These are phyloP conservation scores for Lineolata rhizophorae DNA, from an alignment of 495 filamentous ascomycete species.

Conservation along the genomic window DNA sequence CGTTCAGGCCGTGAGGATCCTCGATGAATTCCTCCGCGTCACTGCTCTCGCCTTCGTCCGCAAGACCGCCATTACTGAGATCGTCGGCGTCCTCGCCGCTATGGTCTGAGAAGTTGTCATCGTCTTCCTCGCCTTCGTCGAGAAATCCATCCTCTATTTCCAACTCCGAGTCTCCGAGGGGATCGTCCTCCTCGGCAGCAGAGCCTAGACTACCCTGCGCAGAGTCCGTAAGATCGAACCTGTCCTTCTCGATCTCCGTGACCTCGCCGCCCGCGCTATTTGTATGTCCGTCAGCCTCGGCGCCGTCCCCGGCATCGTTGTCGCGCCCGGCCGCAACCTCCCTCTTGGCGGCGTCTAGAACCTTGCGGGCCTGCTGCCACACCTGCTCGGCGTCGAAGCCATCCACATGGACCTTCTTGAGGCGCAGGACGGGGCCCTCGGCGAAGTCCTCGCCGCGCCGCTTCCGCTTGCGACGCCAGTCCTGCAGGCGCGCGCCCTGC, in stretches of 20 bases:
- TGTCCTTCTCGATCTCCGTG: neutral
- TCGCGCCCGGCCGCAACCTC: conserved; percentile 20
- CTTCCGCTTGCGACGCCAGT: conserved; percentile 23
- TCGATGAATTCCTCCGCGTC: conserved; percentile 23
- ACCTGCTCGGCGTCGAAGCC: conserved; percentile 79
- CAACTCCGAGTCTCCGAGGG: conserved; percentile 1
- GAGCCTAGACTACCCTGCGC: neutral
- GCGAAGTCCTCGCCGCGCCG: conserved; percentile 25
- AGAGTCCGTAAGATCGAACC: neutral
- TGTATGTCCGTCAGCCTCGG: neutral
- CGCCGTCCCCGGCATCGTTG: neutral
- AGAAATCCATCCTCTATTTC: conserved; percentile 17
- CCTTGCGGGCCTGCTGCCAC: conserved; percentile 78
- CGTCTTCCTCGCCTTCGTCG: conserved; percentile 20
- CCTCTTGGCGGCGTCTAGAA: conserved; percentile 36
- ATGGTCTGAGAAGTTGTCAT: conserved; percentile 16
- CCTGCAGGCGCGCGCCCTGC: conserved; percentile 14
- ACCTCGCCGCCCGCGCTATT: neutral
- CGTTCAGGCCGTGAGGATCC: conserved; percentile 54
- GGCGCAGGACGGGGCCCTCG: conserved; percentile 31
- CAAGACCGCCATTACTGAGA: conserved; percentile 14
- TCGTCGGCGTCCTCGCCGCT: conserved; percentile 23
- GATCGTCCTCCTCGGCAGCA: neutral
- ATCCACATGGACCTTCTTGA: conserved; percentile 61
- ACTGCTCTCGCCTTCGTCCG: conserved; percentile 17